A percentile compares a stretch with the other conserved stretches of the same genome.
Evolutionary conservation across 495 filamentous ascomycete species (phyloP).

Genomic region (Hypoxylon fuscum): DNA sequence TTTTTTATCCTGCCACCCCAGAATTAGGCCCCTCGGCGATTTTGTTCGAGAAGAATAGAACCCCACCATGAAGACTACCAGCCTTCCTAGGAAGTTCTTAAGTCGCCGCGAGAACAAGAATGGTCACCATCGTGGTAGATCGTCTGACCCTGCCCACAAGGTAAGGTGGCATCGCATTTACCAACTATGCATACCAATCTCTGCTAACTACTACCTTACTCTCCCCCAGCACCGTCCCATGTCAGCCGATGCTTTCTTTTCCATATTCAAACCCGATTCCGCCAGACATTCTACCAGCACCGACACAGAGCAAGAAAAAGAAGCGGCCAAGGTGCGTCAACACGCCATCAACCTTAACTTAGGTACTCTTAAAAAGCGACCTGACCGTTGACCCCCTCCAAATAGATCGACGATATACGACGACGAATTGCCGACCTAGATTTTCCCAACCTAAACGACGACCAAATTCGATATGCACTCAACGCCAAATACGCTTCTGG

Average conservation of each 20-base stretch:
- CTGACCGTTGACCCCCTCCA: constrained; percentile 23
- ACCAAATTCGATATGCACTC: constrained; percentile 77
- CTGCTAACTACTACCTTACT: constrained; percentile 36
- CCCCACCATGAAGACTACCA: constrained; percentile 49
- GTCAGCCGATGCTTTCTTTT: constrained; percentile 56
- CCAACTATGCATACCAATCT: constrained; percentile 24
- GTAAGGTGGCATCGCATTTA: constrained; percentile 47
- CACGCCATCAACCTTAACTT: neutral
- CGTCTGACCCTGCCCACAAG: constrained; percentile 58
- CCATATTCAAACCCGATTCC: constrained; percentile 65
- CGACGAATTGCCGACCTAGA: constrained; percentile 61
- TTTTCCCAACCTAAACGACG: constrained; percentile 62
- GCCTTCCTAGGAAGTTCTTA: constrained; percentile 64
- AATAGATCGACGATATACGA: constrained; percentile 65
- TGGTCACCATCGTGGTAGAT: constrained; percentile 59
- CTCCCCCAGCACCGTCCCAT: constrained; percentile 48
- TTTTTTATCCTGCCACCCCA: neutral
- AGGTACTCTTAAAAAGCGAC: constrained; percentile 6
- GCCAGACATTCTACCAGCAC: constrained; percentile 61
- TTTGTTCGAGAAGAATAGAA: constrained; percentile 26
- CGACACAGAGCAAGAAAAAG: constrained; percentile 59
- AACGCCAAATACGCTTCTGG: constrained; percentile 69
- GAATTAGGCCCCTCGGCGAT: constrained; percentile 21
- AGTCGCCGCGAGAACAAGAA: constrained; percentile 78
- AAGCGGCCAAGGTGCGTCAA: constrained; percentile 50